These are phyloP conservation scores for Stephanodiscus triporus DNA, from an alignment of 108 stramenopile genomes.

Conservation along the genomic window DNA sequence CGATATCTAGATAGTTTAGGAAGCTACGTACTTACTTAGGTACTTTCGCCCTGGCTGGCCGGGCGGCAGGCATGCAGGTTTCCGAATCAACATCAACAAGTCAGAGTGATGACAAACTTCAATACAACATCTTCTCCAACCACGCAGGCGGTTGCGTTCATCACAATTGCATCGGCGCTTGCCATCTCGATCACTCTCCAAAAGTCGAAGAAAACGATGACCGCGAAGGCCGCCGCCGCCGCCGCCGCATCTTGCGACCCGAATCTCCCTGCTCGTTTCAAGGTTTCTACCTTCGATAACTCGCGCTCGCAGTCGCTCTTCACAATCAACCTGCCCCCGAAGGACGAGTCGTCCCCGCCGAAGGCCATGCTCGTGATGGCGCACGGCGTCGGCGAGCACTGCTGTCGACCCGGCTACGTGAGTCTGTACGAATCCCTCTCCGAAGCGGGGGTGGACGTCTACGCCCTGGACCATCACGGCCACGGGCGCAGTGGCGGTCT, in stretches of 20 bases:
- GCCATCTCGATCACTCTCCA: slow-evolving; percentile 18
- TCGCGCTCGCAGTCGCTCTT: slow-evolving; percentile 36
- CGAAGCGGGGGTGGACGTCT: slow-evolving; percentile 45
- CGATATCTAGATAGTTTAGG: no score
- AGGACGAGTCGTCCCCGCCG: slow-evolving; percentile 18
- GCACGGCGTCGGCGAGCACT: slow-evolving; percentile 46
- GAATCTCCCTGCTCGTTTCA: slow-evolving; percentile 22
- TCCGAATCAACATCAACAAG: no score
- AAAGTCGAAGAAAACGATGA: slow-evolving; percentile 18
- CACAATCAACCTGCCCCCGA: slow-evolving; percentile 31
- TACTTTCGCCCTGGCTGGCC: no score
- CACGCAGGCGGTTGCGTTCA: background rate
- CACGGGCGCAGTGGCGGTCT: slow-evolving; percentile 48
- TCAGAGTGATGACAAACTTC: no score
- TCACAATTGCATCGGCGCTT: slow-evolving; percentile 18
- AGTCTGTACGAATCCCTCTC: slow-evolving; percentile 43
- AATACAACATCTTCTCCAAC: background rate
- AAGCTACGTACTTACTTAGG: no score
- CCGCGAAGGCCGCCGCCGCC: no score
- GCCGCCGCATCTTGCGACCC: slow-evolving; percentile 12
- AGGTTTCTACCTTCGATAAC: slow-evolving; percentile 26
- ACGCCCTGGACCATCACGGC: slow-evolving; percentile 39
- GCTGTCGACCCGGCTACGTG: slow-evolving; percentile 39
- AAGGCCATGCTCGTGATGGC: slow-evolving; percentile 35
- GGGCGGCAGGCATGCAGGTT: no score